A percentile compares a stretch with the other conserved stretches of the same genome.
phyloP scores from a whole-genome alignment of 352 stramenopile species.

The Albugo laibachii region DNA sequence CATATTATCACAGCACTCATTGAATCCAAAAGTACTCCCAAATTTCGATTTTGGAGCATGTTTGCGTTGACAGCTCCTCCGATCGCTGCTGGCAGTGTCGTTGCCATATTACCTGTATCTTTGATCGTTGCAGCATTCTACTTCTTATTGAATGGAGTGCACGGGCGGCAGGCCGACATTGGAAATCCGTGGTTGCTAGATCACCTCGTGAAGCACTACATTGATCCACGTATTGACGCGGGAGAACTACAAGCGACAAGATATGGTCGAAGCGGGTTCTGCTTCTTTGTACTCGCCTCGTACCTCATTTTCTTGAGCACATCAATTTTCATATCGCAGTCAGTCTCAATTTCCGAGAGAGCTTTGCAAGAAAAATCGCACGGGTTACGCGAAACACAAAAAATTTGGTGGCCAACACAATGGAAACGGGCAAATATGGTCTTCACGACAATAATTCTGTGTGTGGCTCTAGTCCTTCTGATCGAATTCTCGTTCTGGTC shows the following conservation, averaged over 20 bases:
- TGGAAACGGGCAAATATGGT: constrained; percentile 94
- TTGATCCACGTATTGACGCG: constrained; percentile 68
- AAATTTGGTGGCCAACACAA: constrained; percentile 77
- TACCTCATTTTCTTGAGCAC: constrained; percentile 69
- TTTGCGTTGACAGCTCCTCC: constrained; percentile 83
- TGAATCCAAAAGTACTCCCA: constrained; percentile 81
- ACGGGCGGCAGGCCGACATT: constrained; percentile 16
- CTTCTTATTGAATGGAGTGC: constrained; percentile 25
- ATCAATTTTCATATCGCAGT: constrained; percentile 85
- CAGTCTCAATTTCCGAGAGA: constrained; percentile 77
- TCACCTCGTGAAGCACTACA: constrained; percentile 71
- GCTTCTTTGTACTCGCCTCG: constrained; percentile 83
- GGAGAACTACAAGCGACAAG: constrained; percentile 31
- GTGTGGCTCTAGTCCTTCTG: constrained; percentile 85
- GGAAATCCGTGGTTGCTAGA: constrained; percentile 62
- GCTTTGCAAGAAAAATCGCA: constrained; percentile 72
- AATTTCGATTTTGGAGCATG: constrained; percentile 83
- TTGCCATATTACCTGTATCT: constrained; percentile 76
- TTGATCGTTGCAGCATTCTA: constrained; percentile 46
- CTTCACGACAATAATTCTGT: constrained; percentile 82
- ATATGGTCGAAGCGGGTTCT: constrained; percentile 82
- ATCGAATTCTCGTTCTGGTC: constrained; percentile 94
- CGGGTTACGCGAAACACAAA: constrained; percentile 32
- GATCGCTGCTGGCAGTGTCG: constrained; percentile 71
- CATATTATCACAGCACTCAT: constrained; percentile 50